Conservation (phyloP, 768 basidiomycete species). For the Phylloporus sp. region DNA sequence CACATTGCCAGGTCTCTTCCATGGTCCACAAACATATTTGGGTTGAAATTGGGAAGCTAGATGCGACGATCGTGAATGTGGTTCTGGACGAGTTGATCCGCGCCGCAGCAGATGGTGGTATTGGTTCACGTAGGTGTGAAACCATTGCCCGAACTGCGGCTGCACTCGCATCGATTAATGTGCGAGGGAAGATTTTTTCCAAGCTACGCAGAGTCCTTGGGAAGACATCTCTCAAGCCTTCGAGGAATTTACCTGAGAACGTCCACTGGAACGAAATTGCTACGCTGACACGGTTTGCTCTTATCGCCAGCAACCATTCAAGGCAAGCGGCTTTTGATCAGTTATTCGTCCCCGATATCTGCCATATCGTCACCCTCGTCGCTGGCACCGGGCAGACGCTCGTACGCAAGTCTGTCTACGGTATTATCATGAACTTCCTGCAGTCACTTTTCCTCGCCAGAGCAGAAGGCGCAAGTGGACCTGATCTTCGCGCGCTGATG, state of each 20-base stretch:
- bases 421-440: slow-evolving; percentile 73
- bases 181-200: slow-evolving; percentile 72
- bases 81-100: slow-evolving; percentile 77
- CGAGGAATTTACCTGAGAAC: slow-evolving; percentile 63
- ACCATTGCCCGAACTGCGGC: slow-evolving; percentile 69
- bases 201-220: slow-evolving; percentile 77
- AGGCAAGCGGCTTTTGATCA: slow-evolving; percentile 61
- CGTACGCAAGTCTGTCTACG: slow-evolving; percentile 78
- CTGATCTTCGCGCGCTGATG: slow-evolving; percentile 59
- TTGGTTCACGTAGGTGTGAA: slow-evolving; percentile 72
- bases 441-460: slow-evolving; percentile 66
- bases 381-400: slow-evolving; percentile 68
- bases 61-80: slow-evolving; percentile 60
- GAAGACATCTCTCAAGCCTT: slow-evolving; percentile 62
- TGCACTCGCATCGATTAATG: slow-evolving; percentile 67
- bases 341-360: slow-evolving; percentile 76
- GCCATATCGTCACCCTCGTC: slow-evolving; percentile 75
- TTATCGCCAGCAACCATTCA: slow-evolving; percentile 65
- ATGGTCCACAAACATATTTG: slow-evolving; percentile 73
- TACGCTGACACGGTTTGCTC: slow-evolving; percentile 68
- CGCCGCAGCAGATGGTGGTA: slow-evolving; percentile 77
- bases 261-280: slow-evolving; percentile 79
- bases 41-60: slow-evolving; percentile 68
- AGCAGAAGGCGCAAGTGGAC: slow-evolving; percentile 52
- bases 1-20: slow-evolving; percentile 48